phyloP scores from a whole-genome alignment of 495 filamentous ascomycete genomes.

The Trichoderma asperelloides region DNA sequence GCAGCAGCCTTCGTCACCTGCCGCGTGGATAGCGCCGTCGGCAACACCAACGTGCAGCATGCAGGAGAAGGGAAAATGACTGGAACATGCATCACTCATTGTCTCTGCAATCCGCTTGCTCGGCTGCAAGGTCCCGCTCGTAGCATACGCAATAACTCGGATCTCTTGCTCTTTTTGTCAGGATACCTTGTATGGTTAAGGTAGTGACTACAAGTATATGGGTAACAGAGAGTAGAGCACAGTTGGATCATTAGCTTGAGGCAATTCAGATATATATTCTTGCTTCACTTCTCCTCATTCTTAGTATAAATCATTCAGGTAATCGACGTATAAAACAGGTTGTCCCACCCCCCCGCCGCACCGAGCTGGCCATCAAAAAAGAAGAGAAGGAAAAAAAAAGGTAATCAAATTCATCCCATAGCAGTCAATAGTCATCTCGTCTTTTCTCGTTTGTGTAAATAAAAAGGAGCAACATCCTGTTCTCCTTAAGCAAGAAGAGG shows the following conservation, averaged over 20 bases:
- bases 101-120: not conserved
- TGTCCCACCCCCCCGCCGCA: not conserved
- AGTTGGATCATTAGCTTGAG: not conserved
- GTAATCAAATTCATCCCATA: constrained; percentile 8
- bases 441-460: constrained; percentile 1
- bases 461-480: not conserved
- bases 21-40: no score
- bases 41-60: no score
- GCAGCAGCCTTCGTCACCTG: not conserved
- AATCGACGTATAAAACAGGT: not conserved
- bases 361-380: not conserved
- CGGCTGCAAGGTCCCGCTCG: not conserved
- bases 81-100: not conserved
- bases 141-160: not conserved
- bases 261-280: not conserved
- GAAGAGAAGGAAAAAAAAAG: not conserved
- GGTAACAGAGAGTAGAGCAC: not conserved
- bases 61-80: no score
- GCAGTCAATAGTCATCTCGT: not conserved
- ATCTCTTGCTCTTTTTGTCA: no score
- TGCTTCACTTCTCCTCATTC: not conserved
- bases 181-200: not conserved
- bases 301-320: constrained; percentile 1
- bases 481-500: not conserved
- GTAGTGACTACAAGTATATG: not conserved